Conservation (phyloP, 225 moss, liverwort and hornwort genomes). For the Bryum argenteum region DNA sequence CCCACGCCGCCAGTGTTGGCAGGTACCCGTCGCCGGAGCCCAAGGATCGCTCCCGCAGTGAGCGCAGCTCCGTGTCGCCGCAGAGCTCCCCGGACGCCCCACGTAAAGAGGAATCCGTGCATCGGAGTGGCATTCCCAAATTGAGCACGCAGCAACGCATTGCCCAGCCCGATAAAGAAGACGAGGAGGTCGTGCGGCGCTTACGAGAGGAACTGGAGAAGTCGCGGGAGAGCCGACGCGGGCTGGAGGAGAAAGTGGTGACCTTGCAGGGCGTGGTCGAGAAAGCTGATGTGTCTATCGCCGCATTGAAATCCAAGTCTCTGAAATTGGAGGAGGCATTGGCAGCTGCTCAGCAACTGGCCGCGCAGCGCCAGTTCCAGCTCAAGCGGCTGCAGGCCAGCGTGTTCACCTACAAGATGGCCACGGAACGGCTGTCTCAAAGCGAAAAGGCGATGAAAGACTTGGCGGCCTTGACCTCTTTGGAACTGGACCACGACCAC, state of each 20-base stretch:
- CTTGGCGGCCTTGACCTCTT: conserved; percentile 37
- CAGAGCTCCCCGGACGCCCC: conserved; percentile 36
- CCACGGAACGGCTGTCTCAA: conserved; percentile 39
- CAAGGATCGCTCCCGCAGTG: conserved; percentile 41
- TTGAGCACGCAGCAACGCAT: conserved; percentile 26
- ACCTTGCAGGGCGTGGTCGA: conserved; percentile 43
- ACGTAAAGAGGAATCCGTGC: conserved; percentile 36
- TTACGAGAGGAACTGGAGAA: conserved; percentile 41
- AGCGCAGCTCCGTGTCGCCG: conserved; percentile 45
- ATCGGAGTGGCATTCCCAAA: conserved; percentile 36
- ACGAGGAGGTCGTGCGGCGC: conserved; percentile 34
- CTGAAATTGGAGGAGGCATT: conserved; percentile 48
- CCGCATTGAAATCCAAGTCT: conserved; percentile 40
- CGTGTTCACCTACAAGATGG: conserved; percentile 46
- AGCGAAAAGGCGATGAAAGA: conserved; percentile 53
- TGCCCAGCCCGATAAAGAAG: conserved; percentile 13
- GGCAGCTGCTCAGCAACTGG: conserved; percentile 37
- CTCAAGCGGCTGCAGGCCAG: conserved; percentile 51
- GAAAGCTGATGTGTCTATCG: conserved; percentile 43
- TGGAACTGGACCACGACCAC: conserved; percentile 35
- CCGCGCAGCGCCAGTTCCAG: conserved; percentile 50
- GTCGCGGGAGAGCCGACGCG: conserved; percentile 33
- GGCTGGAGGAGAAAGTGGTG: conserved; percentile 44
- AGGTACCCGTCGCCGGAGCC: conserved; percentile 40
- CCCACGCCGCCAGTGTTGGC: conserved; percentile 15